Evolutionary conservation across 2,329 filamentous ascomycete genomes (phyloP).

Genomic region (Phyllosticta paracitricarpa): DNA sequence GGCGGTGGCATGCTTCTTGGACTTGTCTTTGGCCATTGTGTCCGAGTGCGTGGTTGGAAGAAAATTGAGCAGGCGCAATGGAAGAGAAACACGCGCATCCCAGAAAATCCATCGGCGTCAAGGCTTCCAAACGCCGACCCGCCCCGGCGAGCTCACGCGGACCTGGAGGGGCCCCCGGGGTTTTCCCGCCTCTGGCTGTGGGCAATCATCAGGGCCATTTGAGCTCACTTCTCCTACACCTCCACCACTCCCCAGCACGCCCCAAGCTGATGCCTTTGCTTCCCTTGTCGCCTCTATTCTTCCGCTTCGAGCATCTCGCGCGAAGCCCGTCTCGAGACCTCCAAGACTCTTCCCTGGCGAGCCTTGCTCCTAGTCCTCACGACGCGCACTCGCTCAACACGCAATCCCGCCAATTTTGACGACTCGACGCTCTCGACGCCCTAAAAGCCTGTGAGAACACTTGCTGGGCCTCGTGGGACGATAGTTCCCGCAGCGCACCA

Average conservation of each 20-base stretch:
- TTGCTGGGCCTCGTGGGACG: neutral
- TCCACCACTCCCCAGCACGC: neutral
- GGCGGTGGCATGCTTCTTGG: neutral
- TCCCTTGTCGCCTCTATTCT: neutral
- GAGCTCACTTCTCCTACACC: neutral
- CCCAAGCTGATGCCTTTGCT: neutral
- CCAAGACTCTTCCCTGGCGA: neutral
- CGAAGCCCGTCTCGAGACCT: neutral
- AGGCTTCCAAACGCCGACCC: neutral
- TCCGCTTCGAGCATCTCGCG: neutral
- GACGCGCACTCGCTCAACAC: neutral
- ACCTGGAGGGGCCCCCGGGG: neutral
- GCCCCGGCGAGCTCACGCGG: neutral
- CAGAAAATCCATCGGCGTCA: neutral
- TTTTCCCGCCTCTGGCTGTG: neutral
- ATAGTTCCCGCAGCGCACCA: slow-evolving; percentile 23
- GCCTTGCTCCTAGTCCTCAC: neutral
- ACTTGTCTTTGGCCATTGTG: slow-evolving; percentile 25
- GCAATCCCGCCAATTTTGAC: slow-evolving; percentile 9
- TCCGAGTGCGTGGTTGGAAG: neutral
- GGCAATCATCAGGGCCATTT: neutral
- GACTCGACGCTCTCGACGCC: neutral
- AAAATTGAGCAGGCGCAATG: neutral
- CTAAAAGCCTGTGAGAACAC: neutral
- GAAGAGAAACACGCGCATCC: neutral